Base-by-base conservation (phyloP, 495 filamentous ascomycete species). In the Glarea lozoyensis region DNA sequence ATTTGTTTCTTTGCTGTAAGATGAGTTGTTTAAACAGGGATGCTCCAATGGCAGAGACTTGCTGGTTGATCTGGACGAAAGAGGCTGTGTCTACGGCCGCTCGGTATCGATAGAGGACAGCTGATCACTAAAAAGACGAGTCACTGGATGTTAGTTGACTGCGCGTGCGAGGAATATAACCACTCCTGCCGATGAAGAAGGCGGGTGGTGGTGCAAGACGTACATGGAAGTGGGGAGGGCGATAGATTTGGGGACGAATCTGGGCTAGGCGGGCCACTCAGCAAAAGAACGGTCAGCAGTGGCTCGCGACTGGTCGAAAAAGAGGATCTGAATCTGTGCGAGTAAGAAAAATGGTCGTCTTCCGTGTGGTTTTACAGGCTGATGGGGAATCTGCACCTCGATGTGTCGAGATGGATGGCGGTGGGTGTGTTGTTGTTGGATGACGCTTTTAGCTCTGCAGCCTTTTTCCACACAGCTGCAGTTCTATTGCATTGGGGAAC, bases 101-200 rank as follows among this genome's bases (percentile, higher is more conserved):
- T 44, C 18, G 27, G 16, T 21, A 41, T 21, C 35, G 27, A 44
- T 13, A 22, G 22, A 33, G 32, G 18, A 21, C 25, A 42, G 46
- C 16, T 50, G 52, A 47, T 49, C 35, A 43, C 53, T 56, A 43
- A 24, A 45, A 16, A 23, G 32, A 21, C 16, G 35, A 40, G 45
- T 52, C 53, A 56, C 41, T 52, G 48, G 48, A 49, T 46, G 10
- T 49, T 33, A 46, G 43, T 31, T 40, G 16, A n/a, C 27, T 48
- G 45, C 13, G 39, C 43, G 16, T 25, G 37, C 42, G 36, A 42
- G 12, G 20, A 22, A 25, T 22, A 39, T 18, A 46, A 43, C 46
- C 39, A 49, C 38, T 46, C 19, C 23, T 42, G 29, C 7, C n/a
- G 27, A n/a, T n/a, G 24, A n/a, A 7, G 29, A 18, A 18, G 42